A percentile compares a stretch with the other conserved stretches of the same genome.
Conservation (phyloP, 2,329 filamentous ascomycete species). For the Diaporthe amygdali region DNA sequence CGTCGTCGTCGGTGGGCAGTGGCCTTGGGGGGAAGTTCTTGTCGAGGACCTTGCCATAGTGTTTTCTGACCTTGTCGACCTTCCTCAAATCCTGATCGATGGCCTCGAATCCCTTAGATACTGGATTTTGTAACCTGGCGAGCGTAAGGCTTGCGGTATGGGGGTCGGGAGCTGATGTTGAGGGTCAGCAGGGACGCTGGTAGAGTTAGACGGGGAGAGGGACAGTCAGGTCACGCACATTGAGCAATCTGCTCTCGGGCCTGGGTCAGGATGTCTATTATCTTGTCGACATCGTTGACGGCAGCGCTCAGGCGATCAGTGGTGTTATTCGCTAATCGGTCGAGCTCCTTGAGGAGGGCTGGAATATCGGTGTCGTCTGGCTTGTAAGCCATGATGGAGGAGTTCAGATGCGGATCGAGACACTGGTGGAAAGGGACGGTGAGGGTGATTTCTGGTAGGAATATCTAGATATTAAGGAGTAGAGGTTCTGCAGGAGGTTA, state of each 20-base stretch:
- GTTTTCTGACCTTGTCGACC: slow-evolving; percentile 80
- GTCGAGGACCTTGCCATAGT: slow-evolving; percentile 85
- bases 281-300: slow-evolving; percentile 80
- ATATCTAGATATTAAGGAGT: not conserved
- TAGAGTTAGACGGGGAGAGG: not conserved
- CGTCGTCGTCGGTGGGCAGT: slow-evolving; percentile 80
- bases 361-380: slow-evolving; percentile 45
- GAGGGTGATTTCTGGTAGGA: not conserved
- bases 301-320: slow-evolving; percentile 73
- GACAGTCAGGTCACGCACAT: slow-evolving; percentile 50
- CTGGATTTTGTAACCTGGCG: slow-evolving; percentile 83
- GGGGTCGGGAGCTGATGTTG: slow-evolving; percentile 58
- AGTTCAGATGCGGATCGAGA: slow-evolving; percentile 5
- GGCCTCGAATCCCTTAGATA: slow-evolving; percentile 80
- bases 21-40: slow-evolving; percentile 63
- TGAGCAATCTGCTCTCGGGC: slow-evolving; percentile 76
- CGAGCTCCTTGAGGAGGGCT: slow-evolving; percentile 73
- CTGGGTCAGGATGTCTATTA: slow-evolving; percentile 76
- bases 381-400: slow-evolving; percentile 34
- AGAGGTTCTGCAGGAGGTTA: not conserved
- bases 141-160: slow-evolving; percentile 75
- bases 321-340: slow-evolving; percentile 64
- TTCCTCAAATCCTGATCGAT: slow-evolving; percentile 84
- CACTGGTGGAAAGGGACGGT: not conserved
- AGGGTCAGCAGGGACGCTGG: slow-evolving; percentile 20